Evolutionary conservation across 2,329 filamentous ascomycete genomes (phyloP).

Genomic region (Aspergillus piperis): DNA sequence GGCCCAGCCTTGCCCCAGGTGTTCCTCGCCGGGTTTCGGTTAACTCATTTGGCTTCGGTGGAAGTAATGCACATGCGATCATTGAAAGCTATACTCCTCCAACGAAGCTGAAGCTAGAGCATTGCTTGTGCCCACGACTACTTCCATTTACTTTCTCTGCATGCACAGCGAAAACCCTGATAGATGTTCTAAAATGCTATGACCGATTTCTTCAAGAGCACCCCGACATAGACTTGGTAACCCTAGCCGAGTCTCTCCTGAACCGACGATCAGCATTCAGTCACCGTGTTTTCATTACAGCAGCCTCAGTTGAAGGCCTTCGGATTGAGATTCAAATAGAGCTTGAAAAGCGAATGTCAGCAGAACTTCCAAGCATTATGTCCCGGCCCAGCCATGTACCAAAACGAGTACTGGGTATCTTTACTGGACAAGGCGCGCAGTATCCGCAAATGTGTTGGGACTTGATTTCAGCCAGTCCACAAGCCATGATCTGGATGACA

Average conservation of each 20-base stretch:
- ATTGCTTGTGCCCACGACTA: background rate
- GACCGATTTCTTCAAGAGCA: background rate
- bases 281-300: background rate
- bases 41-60: conserved; percentile 44
- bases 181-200: conserved; percentile 9
- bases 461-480: conserved; percentile 16
- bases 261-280: background rate
- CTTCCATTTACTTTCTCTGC: conserved; percentile 28
- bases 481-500: conserved; percentile 20
- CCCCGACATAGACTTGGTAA: background rate
- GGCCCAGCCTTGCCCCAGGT: conserved; percentile 27
- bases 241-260: background rate
- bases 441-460: conserved; percentile 33
- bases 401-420: conserved; percentile 25
- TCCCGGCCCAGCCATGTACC: background rate
- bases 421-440: conserved; percentile 37
- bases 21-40: conserved; percentile 39
- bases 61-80: conserved; percentile 38
- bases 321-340: background rate
- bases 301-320: background rate
- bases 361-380: background rate
- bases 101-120: background rate
- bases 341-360: background rate
- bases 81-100: conserved; percentile 31
- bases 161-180: conserved; percentile 20